These are phyloP conservation scores for Flaveria trinervia DNA, from an alignment of 129 eudicot species.

Conservation along the genomic window DNA sequence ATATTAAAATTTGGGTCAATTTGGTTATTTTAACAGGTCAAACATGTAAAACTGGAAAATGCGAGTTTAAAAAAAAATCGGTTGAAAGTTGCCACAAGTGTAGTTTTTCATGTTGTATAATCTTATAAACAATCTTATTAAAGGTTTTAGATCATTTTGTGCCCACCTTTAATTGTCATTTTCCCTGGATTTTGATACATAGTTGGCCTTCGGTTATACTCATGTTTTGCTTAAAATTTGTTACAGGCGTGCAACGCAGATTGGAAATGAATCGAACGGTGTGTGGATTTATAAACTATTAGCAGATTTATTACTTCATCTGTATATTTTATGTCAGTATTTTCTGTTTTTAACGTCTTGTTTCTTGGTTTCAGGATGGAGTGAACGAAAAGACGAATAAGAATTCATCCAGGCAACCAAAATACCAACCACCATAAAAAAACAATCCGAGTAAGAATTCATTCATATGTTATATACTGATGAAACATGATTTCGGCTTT, in stretches of 20 bases:
- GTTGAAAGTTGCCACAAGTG: background rate
- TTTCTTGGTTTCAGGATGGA: slow-evolving; percentile 43
- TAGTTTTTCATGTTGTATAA: background rate
- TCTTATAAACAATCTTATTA: no score
- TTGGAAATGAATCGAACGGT: slow-evolving; percentile 73
- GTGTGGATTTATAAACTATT: background rate
- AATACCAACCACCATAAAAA: slow-evolving; percentile 71
- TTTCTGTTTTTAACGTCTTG: background rate
- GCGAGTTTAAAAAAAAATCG: background rate
- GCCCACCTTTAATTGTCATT: background rate
- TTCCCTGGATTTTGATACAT: background rate
- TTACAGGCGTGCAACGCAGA: slow-evolving; percentile 71
- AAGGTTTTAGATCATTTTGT: background rate
- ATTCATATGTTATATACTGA: background rate
- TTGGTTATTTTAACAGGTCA: background rate
- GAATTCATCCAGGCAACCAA: slow-evolving; percentile 52
- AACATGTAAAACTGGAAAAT: background rate
- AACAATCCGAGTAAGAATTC: slow-evolving; percentile 53
- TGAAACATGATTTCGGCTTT: no score
- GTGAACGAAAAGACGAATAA: slow-evolving; percentile 53
- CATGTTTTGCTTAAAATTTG: slow-evolving; percentile 7
- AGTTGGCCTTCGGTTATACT: slow-evolving; percentile 10
- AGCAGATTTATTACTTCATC: background rate
- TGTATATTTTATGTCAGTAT: background rate
- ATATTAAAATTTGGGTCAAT: background rate